A percentile compares a stretch with the other conserved stretches of the same genome.
Evolutionary conservation across 2,329 filamentous ascomycete species (phyloP).

Genomic region (Ophiostoma quercus): DNA sequence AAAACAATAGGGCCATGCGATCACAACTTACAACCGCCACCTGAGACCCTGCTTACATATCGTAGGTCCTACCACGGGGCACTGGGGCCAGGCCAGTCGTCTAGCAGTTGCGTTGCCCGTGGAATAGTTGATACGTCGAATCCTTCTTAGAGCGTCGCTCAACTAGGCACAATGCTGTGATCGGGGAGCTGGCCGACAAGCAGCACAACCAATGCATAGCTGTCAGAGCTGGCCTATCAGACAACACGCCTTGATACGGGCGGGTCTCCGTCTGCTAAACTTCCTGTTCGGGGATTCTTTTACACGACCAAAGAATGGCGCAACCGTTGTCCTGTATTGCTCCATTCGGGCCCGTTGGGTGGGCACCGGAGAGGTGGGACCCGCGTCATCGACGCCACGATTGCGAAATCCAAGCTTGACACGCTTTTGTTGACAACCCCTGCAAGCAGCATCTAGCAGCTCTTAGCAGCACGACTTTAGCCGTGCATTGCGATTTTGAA

Average conservation of each 20-base stretch:
- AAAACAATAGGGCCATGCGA: constrained; percentile 2
- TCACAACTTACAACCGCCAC: constrained; percentile 1
- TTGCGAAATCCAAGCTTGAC: constrained; percentile 14
- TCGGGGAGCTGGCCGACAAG: background rate
- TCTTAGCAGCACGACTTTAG: background rate
- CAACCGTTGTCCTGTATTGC: constrained; percentile 10
- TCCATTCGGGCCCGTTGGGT: constrained; percentile 16
- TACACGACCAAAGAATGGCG: constrained; percentile 9
- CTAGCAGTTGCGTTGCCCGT: background rate
- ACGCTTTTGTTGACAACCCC: constrained; percentile 7
- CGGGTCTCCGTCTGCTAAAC: background rate
- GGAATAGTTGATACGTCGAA: background rate
- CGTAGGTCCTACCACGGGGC: background rate
- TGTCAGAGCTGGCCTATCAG: background rate
- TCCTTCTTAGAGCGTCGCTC: background rate
- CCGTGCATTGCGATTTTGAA: background rate
- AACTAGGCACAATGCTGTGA: background rate
- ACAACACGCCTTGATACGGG: background rate
- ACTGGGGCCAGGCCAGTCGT: background rate
- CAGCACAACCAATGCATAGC: background rate
- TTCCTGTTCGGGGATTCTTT: constrained; percentile 10
- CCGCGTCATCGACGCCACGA: constrained; percentile 21
- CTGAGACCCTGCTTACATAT: constrained; percentile 2
- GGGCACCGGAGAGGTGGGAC: constrained; percentile 5
- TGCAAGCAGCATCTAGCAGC: background rate